Conservation (phyloP, 768 basidiomycete species). For the Nidularia pulvinata region DNA sequence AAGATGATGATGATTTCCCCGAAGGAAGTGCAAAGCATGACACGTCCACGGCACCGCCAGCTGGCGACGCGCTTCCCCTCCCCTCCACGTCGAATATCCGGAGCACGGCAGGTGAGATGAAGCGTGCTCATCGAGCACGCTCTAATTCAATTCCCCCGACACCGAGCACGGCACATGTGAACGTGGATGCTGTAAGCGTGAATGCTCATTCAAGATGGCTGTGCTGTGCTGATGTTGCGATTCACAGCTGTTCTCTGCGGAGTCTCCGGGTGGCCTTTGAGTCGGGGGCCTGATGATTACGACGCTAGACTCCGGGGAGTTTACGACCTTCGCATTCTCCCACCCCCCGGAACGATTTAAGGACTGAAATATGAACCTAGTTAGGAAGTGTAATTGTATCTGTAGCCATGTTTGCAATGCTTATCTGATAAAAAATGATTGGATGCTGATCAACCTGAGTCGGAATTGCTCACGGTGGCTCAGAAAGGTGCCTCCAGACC, state of each 20-base stretch:
- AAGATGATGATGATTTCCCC: neutral
- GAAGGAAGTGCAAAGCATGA: neutral
- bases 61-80: too few species aligned
- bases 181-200: constrained; percentile 23
- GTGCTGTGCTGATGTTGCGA: neutral
- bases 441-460: too few species aligned
- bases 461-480: too few species aligned
- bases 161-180: constrained; percentile 22
- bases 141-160: constrained; percentile 32
- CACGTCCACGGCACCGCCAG: neutral
- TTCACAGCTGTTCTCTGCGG: constrained; percentile 36
- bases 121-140: constrained; percentile 16
- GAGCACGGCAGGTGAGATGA: neutral
- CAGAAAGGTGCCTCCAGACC: too few species aligned
- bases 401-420: too few species aligned
- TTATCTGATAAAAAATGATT: too few species aligned
- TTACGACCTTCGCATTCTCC: constrained; percentile 18
- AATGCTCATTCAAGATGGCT: neutral
- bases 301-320: neutral
- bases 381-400: too few species aligned
- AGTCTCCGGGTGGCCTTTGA: constrained; percentile 36
- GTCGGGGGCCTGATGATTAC: constrained; percentile 1
- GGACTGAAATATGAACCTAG: too few species aligned
- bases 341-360: too few species aligned
- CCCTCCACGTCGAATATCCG: neutral